Base-by-base conservation (phyloP, 2,329 filamentous ascomycete genomes). In the Neocatenulostroma microsporum region DNA sequence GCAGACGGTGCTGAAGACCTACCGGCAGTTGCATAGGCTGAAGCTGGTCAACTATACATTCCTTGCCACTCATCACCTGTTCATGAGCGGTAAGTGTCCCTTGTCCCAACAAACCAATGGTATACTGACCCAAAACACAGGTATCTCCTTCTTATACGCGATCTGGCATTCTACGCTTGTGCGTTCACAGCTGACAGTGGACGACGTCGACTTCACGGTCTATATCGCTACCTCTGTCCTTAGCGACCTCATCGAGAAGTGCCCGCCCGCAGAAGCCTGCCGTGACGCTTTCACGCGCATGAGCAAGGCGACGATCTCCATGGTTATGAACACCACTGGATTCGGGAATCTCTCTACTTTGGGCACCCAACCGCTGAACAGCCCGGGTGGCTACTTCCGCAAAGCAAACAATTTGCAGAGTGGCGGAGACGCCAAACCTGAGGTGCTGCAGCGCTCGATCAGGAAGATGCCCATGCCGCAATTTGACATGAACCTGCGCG, bases 161-260 rank as follows among this genome's bases (percentile, higher is more conserved):
- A 91, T 96, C 40, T 96, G 89, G 89, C 89, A 96, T 62, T 95
- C 89, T 9, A 79, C 85, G 5, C 74, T 85, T 36, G 89, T 96
- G 33, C 77, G 89, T 51, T 87, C 82, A 58, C 79, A 84, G 39
- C 67, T 96, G 61, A 84, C 82, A 6, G 82, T 94, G 66, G 88
- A 96, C 54, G 89, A 96, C 58, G 87, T 96, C n/a, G 89, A 96
- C 58, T 94, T 94, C 53, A 96, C 89, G 1, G 84, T 96, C 7
- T 70, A 95, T 32, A 86, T 88, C 7, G 89, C 88, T 15, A 95
- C 86, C 32, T 95, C 89, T 2, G 87, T 96, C 7, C 79, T 96
- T 28, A 82, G 79, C 4, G 91, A 95, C 55, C 72, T 96, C 45
- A 88, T 93, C 47, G 84, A 93, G 48, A 94, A 94, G 60, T 96